Evolutionary conservation across 73 alveolate genomes (phyloP), one percentile per base, ranked within the genome.

Genomic region (Tetrahymena borealis): DNA sequence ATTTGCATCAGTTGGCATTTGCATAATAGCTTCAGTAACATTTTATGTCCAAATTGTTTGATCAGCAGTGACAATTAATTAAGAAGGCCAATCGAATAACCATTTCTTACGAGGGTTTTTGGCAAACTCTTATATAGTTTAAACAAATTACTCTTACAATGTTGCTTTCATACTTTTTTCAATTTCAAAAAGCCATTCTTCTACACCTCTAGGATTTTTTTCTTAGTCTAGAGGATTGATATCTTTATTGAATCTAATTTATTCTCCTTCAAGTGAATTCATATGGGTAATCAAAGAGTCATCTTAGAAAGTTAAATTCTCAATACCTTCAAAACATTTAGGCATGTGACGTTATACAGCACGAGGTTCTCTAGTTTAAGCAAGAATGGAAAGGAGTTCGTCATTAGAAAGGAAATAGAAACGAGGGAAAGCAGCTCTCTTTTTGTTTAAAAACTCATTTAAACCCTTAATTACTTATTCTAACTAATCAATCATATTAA

Each of bases 391-490:
- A 42, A 98, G 96, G 33, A 98, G 96, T 91, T 98, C 99, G 90
- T 98, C 99, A 94, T 98, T 98, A 38, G 99, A 98, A 33, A 98
- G 94, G 95, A 98, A 98, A 95, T 96, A 97, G 96, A 97, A 97
- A 39, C 99, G 93, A 42, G 99, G 99, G 96, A 98, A 98, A 24
- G 93, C 96, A 9, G 93, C 42, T 94, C 99, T 95, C 97, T 98
- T 98, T 42, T 93, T 95, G 91, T 98, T 98, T 43, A 98, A 95
- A 94, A 97, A 98, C 36, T 95, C 98, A 93, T 98, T 99, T 33
- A 98, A 94, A 78, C 96, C 94, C 95, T 97, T 98, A 38, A 97
- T 98, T 8, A 98, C 98, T 94, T 97, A 96, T 38, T 98, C 99
- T 90, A 98, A 95, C 36, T 91, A 35, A 37, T 93, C 96, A 41